phyloP scores from a whole-genome alignment of 768 basidiomycete genomes.

The Mycena crocata region DNA sequence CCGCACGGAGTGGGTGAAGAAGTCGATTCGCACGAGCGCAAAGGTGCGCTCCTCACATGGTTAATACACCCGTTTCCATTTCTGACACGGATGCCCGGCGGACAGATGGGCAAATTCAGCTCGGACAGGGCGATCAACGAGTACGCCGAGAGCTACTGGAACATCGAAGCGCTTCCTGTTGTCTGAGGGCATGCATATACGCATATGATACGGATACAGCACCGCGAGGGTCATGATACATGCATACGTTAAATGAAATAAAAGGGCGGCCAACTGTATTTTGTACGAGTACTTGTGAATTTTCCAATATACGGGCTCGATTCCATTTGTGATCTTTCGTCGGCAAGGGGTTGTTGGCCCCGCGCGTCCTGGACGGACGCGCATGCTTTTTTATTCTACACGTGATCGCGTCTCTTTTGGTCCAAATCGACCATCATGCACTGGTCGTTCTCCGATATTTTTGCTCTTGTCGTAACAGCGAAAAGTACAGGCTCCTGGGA shows the following conservation, averaged over 20 bases:
- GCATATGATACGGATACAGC: not conserved
- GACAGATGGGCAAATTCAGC: constrained; percentile 95
- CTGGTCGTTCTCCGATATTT: no score
- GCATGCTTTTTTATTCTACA: no score
- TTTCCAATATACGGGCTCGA: constrained; percentile 10
- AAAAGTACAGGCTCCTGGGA: no score
- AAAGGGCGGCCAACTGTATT: not conserved
- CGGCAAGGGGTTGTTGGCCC: no score
- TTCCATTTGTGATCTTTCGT: no score
- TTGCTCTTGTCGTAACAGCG: no score
- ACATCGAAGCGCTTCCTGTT: constrained; percentile 61
- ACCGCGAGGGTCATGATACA: not conserved
- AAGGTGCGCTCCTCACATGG: constrained; percentile 56
- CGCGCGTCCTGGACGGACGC: no score
- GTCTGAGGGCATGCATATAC: constrained; percentile 5
- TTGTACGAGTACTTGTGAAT: not conserved
- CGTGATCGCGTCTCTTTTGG: no score
- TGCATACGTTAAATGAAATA: not conserved
- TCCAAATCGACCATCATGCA: no score
- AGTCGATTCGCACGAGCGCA: constrained; percentile 85
- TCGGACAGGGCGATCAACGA: constrained; percentile 93
- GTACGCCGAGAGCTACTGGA: constrained; percentile 92
- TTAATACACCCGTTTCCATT: not conserved
- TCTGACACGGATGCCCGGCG: constrained; percentile 2
- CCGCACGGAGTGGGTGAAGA: constrained; percentile 90